Base-by-base conservation (phyloP, 345 rosid species). In the Gynandropsis gynandra region DNA sequence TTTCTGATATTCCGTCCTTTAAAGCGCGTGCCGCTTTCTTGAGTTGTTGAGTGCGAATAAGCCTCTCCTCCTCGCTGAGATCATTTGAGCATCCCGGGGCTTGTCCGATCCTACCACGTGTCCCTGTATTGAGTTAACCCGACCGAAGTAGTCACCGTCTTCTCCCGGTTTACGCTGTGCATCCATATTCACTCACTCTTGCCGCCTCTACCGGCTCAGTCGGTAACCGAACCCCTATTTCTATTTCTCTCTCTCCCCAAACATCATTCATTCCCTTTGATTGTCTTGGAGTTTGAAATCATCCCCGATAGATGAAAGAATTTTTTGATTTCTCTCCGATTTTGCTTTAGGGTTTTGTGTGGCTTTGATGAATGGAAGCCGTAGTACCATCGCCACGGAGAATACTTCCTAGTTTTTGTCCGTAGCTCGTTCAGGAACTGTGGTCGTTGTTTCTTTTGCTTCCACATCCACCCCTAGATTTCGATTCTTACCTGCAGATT, bases 121-220 rank as follows among this genome's bases (percentile, higher is more conserved):
- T 24, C 29, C 29, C 29, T 42, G 31, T 54, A 11, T 3, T 20
- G 10, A 37, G 10, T n/a, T n/a, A n/a, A n/a, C n/a, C n/a, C n/a
- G n/a, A 32, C 42, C 12, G 20, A 46, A 9, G 13, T 9, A 58
- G 37, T 27, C 24, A 47, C 67, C 67, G 62, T 50, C 62, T 55
- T 54, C 9, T 47, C 14, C 50, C 50, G 55, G 61, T 63, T 54
- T 18, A 13, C 43, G 42, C 41, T 12, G 32, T 33, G 7, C 49
- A 0, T 19, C 2, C 13, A 37, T 31, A 36, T 24, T 24, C 29
- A 16, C 34, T 64, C 24, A 42, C 57, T 50, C 36, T n/a, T 6
- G 21, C 52, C 57, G 45, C 36, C 47, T 49, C 11, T n/a, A 55
- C 68, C 68, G 16, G 56, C 56, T 64, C 52, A 64, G 33, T 56